phyloP scores from a whole-genome alignment of 305 asterid species.

The Fraxinus albicans region DNA sequence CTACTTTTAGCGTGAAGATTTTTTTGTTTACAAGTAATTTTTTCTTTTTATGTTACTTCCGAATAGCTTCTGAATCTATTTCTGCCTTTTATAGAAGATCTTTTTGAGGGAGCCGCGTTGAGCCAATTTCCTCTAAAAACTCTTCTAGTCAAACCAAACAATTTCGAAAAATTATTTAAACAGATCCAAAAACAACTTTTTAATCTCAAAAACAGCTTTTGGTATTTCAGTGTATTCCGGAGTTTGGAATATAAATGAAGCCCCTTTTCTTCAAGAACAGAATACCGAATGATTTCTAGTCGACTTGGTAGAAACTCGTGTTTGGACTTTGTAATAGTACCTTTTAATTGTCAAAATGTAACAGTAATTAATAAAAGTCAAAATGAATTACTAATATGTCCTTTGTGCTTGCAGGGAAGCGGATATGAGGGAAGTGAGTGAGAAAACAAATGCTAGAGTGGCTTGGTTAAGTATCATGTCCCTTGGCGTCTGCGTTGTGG shows the following conservation, averaged over 20 bases:
- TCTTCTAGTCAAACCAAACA: not conserved
- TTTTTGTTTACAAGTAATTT: not conserved
- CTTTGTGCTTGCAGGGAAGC: slow-evolving; percentile 36
- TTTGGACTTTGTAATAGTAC: not conserved
- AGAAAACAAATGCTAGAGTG: slow-evolving; percentile 34
- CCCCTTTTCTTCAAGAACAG: not conserved
- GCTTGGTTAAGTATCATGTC: slow-evolving; percentile 35
- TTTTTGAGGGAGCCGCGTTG: not conserved
- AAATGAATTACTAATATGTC: not conserved
- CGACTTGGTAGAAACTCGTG: not conserved
- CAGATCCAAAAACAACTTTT: not conserved
- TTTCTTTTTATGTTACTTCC: not conserved
- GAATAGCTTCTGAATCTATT: not conserved
- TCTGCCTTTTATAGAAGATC: not conserved
- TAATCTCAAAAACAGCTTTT: not conserved
- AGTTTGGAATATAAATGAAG: not conserved
- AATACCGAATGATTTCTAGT: not conserved
- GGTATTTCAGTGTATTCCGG: not conserved
- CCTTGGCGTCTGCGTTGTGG: slow-evolving; percentile 35
- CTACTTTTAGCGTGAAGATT: not conserved
- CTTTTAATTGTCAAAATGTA: not conserved
- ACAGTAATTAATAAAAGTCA: not conserved
- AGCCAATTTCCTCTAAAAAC: not conserved
- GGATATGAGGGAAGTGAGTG: slow-evolving; percentile 29
- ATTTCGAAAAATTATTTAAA: not conserved